Base-by-base conservation (phyloP, 148 eudicot species). In the Silene conica region DNA sequence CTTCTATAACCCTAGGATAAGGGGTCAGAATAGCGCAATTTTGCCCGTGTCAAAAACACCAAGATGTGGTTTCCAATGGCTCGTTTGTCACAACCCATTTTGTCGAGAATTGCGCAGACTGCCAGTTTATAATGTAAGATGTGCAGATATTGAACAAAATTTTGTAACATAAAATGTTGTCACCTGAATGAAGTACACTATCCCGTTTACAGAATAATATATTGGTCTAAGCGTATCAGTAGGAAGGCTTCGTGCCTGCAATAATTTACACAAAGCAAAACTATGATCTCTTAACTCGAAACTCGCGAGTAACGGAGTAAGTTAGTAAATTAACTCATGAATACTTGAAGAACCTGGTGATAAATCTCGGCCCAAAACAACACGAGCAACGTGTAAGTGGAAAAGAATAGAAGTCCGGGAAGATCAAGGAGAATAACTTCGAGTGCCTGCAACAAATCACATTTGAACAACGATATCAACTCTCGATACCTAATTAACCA, bases 341-440 rank as follows among this genome's bases (percentile, higher is more conserved):
- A 65, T 8, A 66, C 50, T 26, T 11, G 21, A 28, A 74, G 69
- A 73, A 88, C 92, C 92, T 90, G 89, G 78, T 87, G 89, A 76
- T 88, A 90, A 80, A 90, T 90, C 83, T 90, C 96, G 18, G 92
- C 96, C 96, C 96, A 90, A 72, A 89, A 90, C 73, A 90, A 82
- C 74, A 90, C 85, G 12, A 90, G 86, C 68, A 90, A 78, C 7
- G 92, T 88, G 74, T 90, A 90, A 25, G 90, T 88, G 7, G 96
- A 90, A 63, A 90, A 88, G 78, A 88, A 88, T 71, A 90, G 88
- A 83, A 90, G 89, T 26, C 91, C 92, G 8, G 89, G 96, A 71
- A 88, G 82, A 82, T 90, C 96, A 72, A 90, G 58, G 38, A 90
- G 81, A 67, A 87, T 73, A 81, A 88, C 76, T 70, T 86, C 85